Percentiles rank a stretch among this genome's conserved stretches.
Evolutionary conservation across 139 green algal genomes (phyloP).

Genomic region (Coelastrella sp.): DNA sequence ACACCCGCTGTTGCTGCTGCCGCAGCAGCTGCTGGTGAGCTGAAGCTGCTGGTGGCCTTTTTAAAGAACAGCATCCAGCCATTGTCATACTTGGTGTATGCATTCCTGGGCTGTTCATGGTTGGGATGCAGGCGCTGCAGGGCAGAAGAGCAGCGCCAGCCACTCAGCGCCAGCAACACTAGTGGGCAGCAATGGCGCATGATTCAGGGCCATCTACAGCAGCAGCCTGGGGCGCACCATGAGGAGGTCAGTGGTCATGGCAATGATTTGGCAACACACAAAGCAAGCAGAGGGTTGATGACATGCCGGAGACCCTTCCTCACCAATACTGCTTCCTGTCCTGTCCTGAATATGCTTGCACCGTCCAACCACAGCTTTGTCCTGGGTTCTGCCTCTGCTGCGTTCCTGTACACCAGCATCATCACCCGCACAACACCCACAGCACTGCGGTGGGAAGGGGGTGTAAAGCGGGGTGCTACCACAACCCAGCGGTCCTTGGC

Average conservation of each 20-base stretch:
- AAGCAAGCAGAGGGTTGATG: neutral
- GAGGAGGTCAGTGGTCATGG: no score
- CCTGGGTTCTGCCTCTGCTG: conserved; percentile 30
- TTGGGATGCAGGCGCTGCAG: conserved; percentile 49
- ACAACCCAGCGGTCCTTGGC: conserved; percentile 47
- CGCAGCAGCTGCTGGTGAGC: neutral
- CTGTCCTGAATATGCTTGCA: conserved; percentile 22
- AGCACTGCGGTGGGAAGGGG: neutral
- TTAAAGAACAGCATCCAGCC: conserved; percentile 49
- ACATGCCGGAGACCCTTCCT: neutral
- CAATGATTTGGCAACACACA: no score
- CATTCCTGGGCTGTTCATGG: conserved; percentile 41
- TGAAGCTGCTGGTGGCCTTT: neutral
- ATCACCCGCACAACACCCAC: conserved; percentile 42
- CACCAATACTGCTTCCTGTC: conserved; percentile 39
- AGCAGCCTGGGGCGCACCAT: no score
- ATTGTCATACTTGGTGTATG: conserved; percentile 37
- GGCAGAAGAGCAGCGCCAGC: neutral
- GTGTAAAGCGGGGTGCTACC: conserved; percentile 30
- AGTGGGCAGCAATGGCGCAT: neutral
- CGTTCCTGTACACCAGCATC: conserved; percentile 43
- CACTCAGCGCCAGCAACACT: neutral
- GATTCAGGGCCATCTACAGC: neutral
- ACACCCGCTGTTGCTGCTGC: conserved; percentile 4
- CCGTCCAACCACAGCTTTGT: conserved; percentile 48